Conservation (phyloP, 768 basidiomycete genomes). For the Suillus plorans region DNA sequence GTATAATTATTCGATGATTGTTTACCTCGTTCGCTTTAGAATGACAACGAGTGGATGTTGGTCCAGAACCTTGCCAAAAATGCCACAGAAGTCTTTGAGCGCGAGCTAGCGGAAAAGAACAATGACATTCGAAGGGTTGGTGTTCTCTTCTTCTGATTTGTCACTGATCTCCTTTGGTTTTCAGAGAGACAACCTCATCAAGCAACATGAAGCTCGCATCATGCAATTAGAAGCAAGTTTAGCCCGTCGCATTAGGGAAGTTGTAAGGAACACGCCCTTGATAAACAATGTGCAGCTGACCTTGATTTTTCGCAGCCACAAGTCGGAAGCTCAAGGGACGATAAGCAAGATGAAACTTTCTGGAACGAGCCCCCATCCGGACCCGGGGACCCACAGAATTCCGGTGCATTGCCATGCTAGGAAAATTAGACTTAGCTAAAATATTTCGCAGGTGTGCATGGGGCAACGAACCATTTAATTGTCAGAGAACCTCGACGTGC, state of each 20-base stretch:
- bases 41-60: constrained; percentile 49
- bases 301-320: constrained; percentile 5
- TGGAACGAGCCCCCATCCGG: constrained; percentile 8
- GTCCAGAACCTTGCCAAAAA: constrained; percentile 44
- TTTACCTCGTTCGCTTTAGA: constrained; percentile 31
- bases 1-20: constrained; percentile 13
- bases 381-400: background rate
- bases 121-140: constrained; percentile 57
- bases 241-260: constrained; percentile 44
- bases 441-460: background rate
- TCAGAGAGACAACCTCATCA: constrained; percentile 50
- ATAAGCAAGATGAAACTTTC: constrained; percentile 2
- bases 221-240: constrained; percentile 45
- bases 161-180: constrained; percentile 8
- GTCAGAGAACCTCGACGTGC: background rate
- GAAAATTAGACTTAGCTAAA: background rate
- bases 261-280: constrained; percentile 15
- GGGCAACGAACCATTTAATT: background rate
- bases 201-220: constrained; percentile 44
- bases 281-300: constrained; percentile 1
- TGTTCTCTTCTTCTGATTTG: constrained; percentile 9
- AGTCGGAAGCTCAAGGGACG: constrained; percentile 3
- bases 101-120: constrained; percentile 50
- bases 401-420: background rate
- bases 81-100: constrained; percentile 49